Conservation (phyloP, 352 stramenopile genomes). For the Peronospora farinosa region DNA sequence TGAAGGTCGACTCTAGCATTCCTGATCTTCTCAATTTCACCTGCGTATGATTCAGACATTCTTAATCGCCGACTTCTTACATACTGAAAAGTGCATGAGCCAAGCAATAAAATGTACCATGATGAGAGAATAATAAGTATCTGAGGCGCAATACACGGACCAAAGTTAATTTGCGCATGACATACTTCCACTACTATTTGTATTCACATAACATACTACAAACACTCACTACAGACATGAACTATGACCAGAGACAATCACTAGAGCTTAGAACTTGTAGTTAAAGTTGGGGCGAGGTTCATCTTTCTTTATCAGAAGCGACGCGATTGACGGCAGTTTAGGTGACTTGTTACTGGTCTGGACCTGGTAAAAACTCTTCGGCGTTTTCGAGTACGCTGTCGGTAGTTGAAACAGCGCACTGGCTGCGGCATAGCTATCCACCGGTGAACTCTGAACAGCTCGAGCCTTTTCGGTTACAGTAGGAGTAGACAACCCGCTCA, state of each 20-base stretch:
- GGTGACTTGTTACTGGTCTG: slow-evolving; percentile 23
- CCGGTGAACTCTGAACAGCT: not conserved
- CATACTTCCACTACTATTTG: too few species aligned
- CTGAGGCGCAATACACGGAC: not conserved
- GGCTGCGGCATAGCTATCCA: not conserved
- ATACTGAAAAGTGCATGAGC: not conserved
- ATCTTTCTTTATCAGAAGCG: slow-evolving; percentile 37
- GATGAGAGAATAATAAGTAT: slow-evolving; percentile 4
- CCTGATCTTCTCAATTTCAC: not conserved
- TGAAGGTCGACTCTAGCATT: slow-evolving; percentile 7
- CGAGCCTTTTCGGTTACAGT: slow-evolving; percentile 7
- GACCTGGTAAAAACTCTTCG: slow-evolving; percentile 10
- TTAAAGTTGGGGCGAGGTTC: slow-evolving; percentile 18
- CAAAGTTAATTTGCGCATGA: not conserved
- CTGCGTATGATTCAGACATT: too few species aligned
- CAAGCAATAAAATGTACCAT: slow-evolving; percentile 27
- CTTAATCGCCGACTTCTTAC: too few species aligned
- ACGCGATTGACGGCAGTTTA: slow-evolving; percentile 55
- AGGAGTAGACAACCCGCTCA: slow-evolving; percentile 36
- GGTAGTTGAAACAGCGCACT: slow-evolving; percentile 21
- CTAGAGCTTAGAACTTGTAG: slow-evolving; percentile 29
- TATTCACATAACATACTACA: not conserved
- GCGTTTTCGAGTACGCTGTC: slow-evolving; percentile 16
- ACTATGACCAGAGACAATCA: not conserved
- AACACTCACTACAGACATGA: slow-evolving; percentile 8